phyloP scores from a whole-genome alignment of 2,329 filamentous ascomycete species.

The Alternaria burnsii region DNA sequence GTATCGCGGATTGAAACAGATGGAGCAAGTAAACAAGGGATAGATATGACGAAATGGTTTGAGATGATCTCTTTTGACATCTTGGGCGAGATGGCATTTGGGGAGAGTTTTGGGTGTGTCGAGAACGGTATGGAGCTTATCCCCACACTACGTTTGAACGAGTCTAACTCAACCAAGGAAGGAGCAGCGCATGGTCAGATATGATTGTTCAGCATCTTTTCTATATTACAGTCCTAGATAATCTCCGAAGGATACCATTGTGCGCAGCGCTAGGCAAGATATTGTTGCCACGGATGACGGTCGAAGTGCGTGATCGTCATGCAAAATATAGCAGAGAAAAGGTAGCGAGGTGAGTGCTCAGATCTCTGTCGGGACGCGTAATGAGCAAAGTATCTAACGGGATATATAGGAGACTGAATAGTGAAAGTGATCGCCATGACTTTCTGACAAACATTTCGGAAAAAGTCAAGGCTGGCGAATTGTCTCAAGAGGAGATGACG shows the following conservation, averaged over 20 bases:
- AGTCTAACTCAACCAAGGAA: not conserved
- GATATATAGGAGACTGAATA: not conserved
- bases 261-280: not conserved
- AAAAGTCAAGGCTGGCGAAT: not conserved
- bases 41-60: not conserved
- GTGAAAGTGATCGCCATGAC: not conserved
- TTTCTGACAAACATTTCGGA: not conserved
- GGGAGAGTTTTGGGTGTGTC: not conserved
- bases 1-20: not conserved
- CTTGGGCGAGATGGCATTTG: conserved; percentile 4
- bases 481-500: conserved; percentile 1
- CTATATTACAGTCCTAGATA: not conserved
- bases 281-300: not conserved
- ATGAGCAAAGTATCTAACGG: fast-evolving
- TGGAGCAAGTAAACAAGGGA: not conserved
- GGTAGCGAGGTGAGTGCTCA: not conserved
- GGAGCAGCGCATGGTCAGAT: not conserved
- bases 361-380: not conserved
- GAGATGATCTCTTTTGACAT: conserved; percentile 5
- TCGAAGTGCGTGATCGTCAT: not conserved
- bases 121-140: not conserved
- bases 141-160: not conserved
- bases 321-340: not conserved
- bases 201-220: conserved; percentile 1
- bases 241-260: not conserved